Evolutionary conservation across 2,329 filamentous ascomycete genomes (phyloP).

Genomic region (Arthroderma uncinatum): DNA sequence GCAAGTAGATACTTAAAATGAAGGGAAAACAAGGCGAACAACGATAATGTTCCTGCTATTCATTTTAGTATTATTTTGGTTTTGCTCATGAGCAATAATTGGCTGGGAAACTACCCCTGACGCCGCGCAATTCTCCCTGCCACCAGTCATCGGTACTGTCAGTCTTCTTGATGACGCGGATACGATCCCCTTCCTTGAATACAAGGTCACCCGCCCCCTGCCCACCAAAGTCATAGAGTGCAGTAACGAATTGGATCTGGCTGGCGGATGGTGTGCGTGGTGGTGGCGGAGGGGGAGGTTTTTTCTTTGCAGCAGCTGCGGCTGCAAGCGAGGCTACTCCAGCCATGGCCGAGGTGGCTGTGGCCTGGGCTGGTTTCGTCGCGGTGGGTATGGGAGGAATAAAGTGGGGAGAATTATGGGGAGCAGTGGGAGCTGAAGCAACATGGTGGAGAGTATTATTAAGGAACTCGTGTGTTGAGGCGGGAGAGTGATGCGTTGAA

Average conservation of each 20-base stretch:
- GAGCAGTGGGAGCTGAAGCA: neutral
- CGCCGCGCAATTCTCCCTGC: slow-evolving; percentile 63
- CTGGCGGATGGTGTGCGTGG: slow-evolving; percentile 43
- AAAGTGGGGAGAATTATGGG: slow-evolving; percentile 4
- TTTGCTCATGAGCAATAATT: slow-evolving; percentile 56
- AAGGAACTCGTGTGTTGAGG: neutral
- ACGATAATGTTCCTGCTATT: neutral
- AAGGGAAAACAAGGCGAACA: neutral
- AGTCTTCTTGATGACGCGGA: slow-evolving; percentile 67
- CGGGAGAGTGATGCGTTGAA: too few species aligned
- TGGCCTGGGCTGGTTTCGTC: neutral
- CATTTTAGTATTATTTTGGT: neutral
- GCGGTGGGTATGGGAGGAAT: slow-evolving; percentile 7
- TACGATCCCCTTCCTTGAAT: slow-evolving; percentile 67
- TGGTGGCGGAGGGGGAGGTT: slow-evolving; percentile 63
- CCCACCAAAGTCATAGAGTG: slow-evolving; percentile 63
- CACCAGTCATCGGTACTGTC: slow-evolving; percentile 77
- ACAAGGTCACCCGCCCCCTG: slow-evolving; percentile 59
- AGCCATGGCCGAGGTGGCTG: slow-evolving; percentile 26
- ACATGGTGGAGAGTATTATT: slow-evolving; percentile 6
- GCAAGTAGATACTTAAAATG: neutral
- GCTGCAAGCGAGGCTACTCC: slow-evolving; percentile 34
- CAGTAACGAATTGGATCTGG: slow-evolving; percentile 50
- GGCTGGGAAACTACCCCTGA: slow-evolving; percentile 64
- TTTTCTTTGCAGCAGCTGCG: slow-evolving; percentile 51